Base-by-base conservation (phyloP, 1,284 basidiomycete genomes). In the Naganishia albida region DNA sequence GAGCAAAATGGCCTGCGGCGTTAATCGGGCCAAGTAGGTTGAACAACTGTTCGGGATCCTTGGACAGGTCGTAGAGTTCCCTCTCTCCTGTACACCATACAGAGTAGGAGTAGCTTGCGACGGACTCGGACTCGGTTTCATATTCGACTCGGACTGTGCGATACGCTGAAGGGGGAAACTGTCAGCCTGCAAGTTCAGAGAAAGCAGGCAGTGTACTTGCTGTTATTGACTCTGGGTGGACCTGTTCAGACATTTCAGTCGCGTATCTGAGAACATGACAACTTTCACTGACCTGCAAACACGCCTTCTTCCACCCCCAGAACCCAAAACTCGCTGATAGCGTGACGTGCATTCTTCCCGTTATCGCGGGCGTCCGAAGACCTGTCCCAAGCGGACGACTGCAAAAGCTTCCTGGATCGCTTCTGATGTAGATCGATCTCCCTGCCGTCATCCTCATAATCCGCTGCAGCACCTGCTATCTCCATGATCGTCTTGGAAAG, bases 31-130 rank as follows among this genome's bases (percentile, higher is more conserved):
- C 48, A 28, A 72, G 64, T 7, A 75, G 66, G 65, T 75, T 77
- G 69, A 64, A 39, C 49, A 75, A 66, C 51, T 75, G 74, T 59
- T 74, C 63, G 3, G 75, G 73, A 63, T 75, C 74, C 23, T 46
- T 51, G 52, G 46, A 51, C 23, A 75, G 69, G 65, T 75, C 68
- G 67, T 75, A 75, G 44, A 77, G 70, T 68, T 77, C 75, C n/a
- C 72, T 70, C 54, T 77, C 75, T 43, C 75, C 74, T 0, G 74
- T 75, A 64, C 75, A 77, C 75, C 75, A 77, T 25, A 75, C 75
- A 0, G 71, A 69, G 66, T 75, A 77, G 4, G 67, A 70, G 55
- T 62, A 73, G 7, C 68, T 69, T n/a, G 38, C 39, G 7, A 54
- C 34, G 16, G 63, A 23, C 10, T 26, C 63, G 26, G 56, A 51